Conservation (phyloP, 441 rosid species). For the Pelargonium fulgidum region DNA sequence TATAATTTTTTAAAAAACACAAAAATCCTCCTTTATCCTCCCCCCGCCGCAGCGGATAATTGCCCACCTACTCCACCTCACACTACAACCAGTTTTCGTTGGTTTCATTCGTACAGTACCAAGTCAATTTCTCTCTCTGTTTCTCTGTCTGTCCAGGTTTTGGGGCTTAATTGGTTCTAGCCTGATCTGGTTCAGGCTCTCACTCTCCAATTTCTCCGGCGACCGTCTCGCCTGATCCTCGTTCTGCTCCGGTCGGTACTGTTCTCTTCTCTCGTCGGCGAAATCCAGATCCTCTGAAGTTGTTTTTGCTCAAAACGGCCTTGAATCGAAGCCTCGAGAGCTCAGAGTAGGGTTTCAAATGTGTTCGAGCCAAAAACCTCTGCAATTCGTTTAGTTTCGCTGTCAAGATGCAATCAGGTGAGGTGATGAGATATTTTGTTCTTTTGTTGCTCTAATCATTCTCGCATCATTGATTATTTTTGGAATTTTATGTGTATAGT, state of each 20-base stretch:
- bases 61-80: not conserved
- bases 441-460: not conserved
- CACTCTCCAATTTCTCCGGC: too few relatives aligned
- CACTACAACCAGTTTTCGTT: not conserved
- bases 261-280: not conserved
- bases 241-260: not conserved
- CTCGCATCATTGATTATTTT: too few relatives aligned
- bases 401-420: slow-evolving; percentile 3
- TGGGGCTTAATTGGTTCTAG: not conserved
- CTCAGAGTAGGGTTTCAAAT: not conserved
- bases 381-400: slow-evolving; percentile 2
- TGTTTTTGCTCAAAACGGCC: not conserved
- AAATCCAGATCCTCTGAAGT: not conserved
- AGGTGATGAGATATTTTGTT: slow-evolving; percentile 1
- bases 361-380: not conserved
- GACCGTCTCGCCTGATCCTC: too few relatives aligned
- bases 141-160: not conserved
- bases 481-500: too few relatives aligned
- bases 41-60: not conserved
- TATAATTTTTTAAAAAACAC: too few relatives aligned
- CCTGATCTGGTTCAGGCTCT: too few relatives aligned
- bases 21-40: too few relatives aligned
- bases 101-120: not conserved
- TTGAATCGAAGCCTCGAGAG: not conserved
- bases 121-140: not conserved